Base-by-base conservation (phyloP, 2,329 filamentous ascomycete species). In the Xylariomycetidae sp. region DNA sequence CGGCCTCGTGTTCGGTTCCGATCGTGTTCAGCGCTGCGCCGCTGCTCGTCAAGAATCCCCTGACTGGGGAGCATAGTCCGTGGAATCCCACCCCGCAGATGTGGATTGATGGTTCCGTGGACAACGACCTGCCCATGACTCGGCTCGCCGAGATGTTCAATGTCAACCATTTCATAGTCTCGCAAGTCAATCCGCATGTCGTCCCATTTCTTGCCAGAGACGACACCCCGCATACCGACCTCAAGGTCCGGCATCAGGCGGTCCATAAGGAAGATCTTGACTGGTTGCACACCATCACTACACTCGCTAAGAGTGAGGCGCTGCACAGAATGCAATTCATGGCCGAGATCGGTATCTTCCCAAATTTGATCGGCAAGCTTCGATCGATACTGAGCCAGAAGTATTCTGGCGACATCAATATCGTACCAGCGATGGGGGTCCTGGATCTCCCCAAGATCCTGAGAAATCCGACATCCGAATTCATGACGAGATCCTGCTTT, bases 141-240 rank as follows among this genome's bases (percentile, higher is more conserved):
- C 78, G 87, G 2, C 69, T 97, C 12, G 81, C 88, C 1, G 88
- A 95, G 54, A 89, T 96, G 84, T 95, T 96, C 68, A 95, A 96
- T 53, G 89, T 96, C 56, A 96, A 96, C 53, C 90, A 96, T 56
- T 96, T 96, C 54, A 96, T 97, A 46, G 90, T 96, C 13, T 95
- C 88, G 0, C 90, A 97, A 57, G 88, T 96, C 31, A 97, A 97
- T 50, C 90, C 90, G 1, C 90, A 97, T 50, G 86, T 96, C 7
- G 78, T 94, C 0, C 87, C 88, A 0, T 95, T 97, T 50, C 65
- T 96, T 12, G 70, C 77, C 12, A 85, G 81, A 45, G 85, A 94
- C 37, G 84, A 88, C 40, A 70, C 73, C 16, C 58, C 74, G 1
- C 61, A 62, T 6, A 63, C 68, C 5, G 51, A 56, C 5, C 51